phyloP scores from a whole-genome alignment of 768 basidiomycete genomes.

The Mycena albidolilacea region DNA sequence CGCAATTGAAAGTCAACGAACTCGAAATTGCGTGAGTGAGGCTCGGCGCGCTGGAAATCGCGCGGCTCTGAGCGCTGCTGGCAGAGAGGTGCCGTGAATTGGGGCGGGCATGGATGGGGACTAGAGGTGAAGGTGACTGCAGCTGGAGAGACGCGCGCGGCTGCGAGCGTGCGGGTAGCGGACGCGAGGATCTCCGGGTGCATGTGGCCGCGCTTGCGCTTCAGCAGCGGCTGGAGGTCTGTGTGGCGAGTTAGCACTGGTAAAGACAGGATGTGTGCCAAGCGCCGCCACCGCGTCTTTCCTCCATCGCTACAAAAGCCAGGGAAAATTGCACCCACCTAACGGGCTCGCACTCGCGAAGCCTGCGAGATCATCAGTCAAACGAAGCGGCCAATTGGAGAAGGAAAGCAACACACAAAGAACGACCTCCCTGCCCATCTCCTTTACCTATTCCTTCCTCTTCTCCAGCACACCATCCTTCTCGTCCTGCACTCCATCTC shows the following conservation, averaged over 20 bases:
- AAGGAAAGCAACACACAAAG: background rate
- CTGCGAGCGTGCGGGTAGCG: background rate
- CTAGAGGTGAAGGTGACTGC: no score
- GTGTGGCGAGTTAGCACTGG: background rate
- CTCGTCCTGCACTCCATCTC: background rate
- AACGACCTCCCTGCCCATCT: background rate
- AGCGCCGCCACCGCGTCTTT: no score
- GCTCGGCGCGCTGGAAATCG: no score
- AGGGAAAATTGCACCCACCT: background rate
- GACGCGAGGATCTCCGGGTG: background rate
- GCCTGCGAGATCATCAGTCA: no score
- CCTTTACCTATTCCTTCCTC: background rate
- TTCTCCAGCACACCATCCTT: background rate
- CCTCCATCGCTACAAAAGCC: no score
- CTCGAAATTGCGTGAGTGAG: no score
- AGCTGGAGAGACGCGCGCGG: background rate
- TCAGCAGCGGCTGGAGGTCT: background rate
- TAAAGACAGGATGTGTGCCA: no score
- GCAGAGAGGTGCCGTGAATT: no score
- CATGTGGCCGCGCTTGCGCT: background rate
- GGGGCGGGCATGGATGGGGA: no score
- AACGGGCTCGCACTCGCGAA: background rate
- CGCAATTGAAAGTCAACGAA: no score
- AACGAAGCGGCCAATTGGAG: no score
- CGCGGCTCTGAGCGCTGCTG: no score